phyloP scores from a whole-genome alignment of 1,139 yeast species.

The Zygoascus meyerae region DNA sequence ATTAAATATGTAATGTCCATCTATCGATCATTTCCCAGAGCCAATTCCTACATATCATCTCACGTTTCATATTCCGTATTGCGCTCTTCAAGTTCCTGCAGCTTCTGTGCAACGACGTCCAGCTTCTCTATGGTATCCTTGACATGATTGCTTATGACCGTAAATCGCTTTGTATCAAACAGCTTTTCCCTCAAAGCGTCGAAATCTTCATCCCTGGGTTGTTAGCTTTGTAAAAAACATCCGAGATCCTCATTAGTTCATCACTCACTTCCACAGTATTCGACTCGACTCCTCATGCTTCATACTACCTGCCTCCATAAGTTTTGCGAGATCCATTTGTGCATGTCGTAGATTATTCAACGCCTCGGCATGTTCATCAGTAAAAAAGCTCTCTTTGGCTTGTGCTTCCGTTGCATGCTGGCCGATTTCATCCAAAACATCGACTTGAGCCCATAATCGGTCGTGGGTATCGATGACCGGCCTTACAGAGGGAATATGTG shows the following conservation, averaged over 20 bases:
- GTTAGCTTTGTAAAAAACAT: not conserved
- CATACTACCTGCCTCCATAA: conserved; percentile 41
- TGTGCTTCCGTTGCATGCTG: conserved; percentile 54
- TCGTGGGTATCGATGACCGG: conserved; percentile 47
- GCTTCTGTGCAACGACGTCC: conserved; percentile 38
- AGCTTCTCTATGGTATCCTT: conserved; percentile 39
- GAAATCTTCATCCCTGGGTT: conserved; percentile 24
- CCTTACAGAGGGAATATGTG: conserved; percentile 29
- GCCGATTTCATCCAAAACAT: conserved; percentile 75
- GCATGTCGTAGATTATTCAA: conserved; percentile 50
- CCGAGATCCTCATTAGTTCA: not conserved
- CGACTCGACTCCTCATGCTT: conserved; percentile 21
- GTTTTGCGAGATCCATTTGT: conserved; percentile 55
- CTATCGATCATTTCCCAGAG: not conserved
- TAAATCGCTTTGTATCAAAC: conserved; percentile 42
- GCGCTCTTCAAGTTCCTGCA: conserved; percentile 35
- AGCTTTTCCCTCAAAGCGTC: conserved; percentile 34
- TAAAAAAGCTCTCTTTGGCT: conserved; percentile 54
- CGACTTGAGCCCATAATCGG: conserved; percentile 81
- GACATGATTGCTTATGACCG: conserved; percentile 37
- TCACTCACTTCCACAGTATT: conserved; percentile 29
- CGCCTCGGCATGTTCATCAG: conserved; percentile 52
- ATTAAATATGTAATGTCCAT: no score
- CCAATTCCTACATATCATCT: not conserved
- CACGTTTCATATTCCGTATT: conserved; percentile 15